Evolutionary conservation across 352 stramenopile genomes (phyloP).

Genomic region (Thraustotheca clavata): DNA sequence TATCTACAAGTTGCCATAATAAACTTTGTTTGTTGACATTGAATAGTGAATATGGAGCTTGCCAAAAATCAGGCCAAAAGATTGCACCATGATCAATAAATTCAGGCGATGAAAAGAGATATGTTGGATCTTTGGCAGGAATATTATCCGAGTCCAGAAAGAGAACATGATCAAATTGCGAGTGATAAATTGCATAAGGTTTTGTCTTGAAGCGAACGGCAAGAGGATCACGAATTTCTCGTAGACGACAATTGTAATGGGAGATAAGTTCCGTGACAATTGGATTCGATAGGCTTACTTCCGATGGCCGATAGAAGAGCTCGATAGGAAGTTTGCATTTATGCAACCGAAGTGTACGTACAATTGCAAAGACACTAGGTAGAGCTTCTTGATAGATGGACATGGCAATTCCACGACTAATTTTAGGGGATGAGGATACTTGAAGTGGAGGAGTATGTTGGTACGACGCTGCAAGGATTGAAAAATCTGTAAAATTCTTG

Average conservation of each 20-base stretch:
- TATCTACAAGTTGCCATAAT: constrained; percentile 56
- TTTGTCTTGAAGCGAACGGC: constrained; percentile 62
- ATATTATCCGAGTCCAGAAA: constrained; percentile 76
- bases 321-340: constrained; percentile 52
- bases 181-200: constrained; percentile 65
- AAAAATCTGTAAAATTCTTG: constrained; percentile 32
- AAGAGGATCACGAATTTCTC: constrained; percentile 47
- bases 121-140: constrained; percentile 47
- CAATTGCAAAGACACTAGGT: constrained; percentile 38
- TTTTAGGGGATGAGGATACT: neutral
- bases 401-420: constrained; percentile 33
- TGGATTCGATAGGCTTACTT: constrained; percentile 33
- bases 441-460: neutral
- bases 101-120: constrained; percentile 44
- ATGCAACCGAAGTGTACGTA: constrained; percentile 32
- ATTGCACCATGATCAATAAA: constrained; percentile 43
- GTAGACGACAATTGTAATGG: constrained; percentile 40
- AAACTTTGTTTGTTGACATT: constrained; percentile 56
- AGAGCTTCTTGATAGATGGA: constrained; percentile 48
- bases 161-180: constrained; percentile 65
- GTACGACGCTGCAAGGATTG: constrained; percentile 33
- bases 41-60: constrained; percentile 57
- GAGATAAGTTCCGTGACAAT: constrained; percentile 33
- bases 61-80: constrained; percentile 81
- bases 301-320: constrained; percentile 59